Evolutionary conservation across 2,329 filamentous ascomycete species (phyloP), one percentile per base, ranked within the genome.

Genomic region (Fonsecaea monophora): DNA sequence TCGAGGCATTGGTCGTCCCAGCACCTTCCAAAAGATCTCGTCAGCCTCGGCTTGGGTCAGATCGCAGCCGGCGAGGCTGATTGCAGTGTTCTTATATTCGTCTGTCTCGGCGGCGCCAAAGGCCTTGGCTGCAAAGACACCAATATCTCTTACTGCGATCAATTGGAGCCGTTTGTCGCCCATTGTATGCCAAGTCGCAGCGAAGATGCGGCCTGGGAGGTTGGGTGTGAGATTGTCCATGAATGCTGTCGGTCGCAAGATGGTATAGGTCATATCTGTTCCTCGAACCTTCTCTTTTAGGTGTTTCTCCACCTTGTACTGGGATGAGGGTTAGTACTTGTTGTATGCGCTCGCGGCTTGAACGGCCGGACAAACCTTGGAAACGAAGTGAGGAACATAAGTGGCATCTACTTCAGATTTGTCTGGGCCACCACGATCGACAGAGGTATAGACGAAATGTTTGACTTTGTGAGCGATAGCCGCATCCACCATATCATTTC

Each of bases 401-500:
- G 87, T 89, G 0, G 82, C 78, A 67, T 82, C 83, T 4, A 82
- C 81, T 72, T 84, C 82, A 55, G 82, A 83, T 5, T 80, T 81
- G 2, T 77, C 77, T 45, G 85, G 82, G 54, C 87, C 87, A 53
- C 87, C 86, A 45, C 89, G 86, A 69, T 90, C 89, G 32, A 89
- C 86, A 60, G 83, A 86, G 35, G 82, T 85, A 77, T 89, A 90
- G 53, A 91, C 83, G 71, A 90, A 88, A 73, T 87, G 83, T 66
- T 82, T 79, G 45, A 90, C 85, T 12, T 81, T 81, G 32, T 84
- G 76, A 32, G 82, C 81, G 65, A 90, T 73, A 2, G 85, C 80
- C n/a, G 82, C 84, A 65, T 89, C 84, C 63, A 90, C 80, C 7
- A 91, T 77, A 0, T 77, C 80, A 48, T 83, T 87, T 61, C 87